A percentile compares a stretch with the other conserved stretches of the same genome.
phyloP scores from a whole-genome alignment of 208 protist genomes.

The Zelonia costaricensis region DNA sequence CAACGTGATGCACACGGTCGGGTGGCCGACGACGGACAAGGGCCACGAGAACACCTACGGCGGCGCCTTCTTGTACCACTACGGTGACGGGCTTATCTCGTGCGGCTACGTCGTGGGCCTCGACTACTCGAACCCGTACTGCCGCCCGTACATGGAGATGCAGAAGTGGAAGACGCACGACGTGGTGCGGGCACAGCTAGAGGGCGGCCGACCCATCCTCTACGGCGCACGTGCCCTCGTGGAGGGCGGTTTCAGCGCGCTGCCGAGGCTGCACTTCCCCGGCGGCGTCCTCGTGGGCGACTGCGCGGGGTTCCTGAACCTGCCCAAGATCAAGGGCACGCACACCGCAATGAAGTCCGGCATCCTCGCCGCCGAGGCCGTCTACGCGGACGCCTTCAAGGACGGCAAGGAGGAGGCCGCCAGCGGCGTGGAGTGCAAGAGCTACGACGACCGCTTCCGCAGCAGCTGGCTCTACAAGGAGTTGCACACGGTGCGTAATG shows the following conservation, averaged over 20 bases:
- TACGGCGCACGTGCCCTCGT: slow-evolving; percentile 97
- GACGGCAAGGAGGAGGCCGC: slow-evolving; percentile 46
- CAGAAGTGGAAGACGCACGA: slow-evolving; percentile 95
- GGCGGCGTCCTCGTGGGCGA: slow-evolving; percentile 95
- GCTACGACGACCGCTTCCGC: slow-evolving; percentile 85
- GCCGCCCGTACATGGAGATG: slow-evolving; percentile 96
- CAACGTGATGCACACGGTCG: slow-evolving; percentile 94
- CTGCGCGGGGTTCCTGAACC: slow-evolving; percentile 97
- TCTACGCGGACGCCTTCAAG: slow-evolving; percentile 75
- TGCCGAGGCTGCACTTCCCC: slow-evolving; percentile 96
- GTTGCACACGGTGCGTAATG: slow-evolving; percentile 93
- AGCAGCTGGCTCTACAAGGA: slow-evolving; percentile 95
- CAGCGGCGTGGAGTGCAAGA: slow-evolving; percentile 57
- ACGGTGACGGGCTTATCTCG: slow-evolving; percentile 88
- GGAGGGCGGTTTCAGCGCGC: slow-evolving; percentile 94
- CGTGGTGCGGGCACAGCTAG: slow-evolving; percentile 74
- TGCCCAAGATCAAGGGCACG: slow-evolving; percentile 98
- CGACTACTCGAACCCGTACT: slow-evolving; percentile 97
- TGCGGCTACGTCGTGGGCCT: slow-evolving; percentile 97
- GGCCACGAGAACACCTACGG: slow-evolving; percentile 93
- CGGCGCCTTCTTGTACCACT: slow-evolving; percentile 97
- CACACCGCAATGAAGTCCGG: slow-evolving; percentile 98
- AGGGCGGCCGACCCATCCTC: slow-evolving; percentile 89
- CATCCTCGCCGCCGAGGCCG: slow-evolving; percentile 90
- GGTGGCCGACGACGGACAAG: slow-evolving; percentile 92